phyloP scores from a whole-genome alignment of 2,329 filamentous ascomycete species.

The Calonectria pteridis region DNA sequence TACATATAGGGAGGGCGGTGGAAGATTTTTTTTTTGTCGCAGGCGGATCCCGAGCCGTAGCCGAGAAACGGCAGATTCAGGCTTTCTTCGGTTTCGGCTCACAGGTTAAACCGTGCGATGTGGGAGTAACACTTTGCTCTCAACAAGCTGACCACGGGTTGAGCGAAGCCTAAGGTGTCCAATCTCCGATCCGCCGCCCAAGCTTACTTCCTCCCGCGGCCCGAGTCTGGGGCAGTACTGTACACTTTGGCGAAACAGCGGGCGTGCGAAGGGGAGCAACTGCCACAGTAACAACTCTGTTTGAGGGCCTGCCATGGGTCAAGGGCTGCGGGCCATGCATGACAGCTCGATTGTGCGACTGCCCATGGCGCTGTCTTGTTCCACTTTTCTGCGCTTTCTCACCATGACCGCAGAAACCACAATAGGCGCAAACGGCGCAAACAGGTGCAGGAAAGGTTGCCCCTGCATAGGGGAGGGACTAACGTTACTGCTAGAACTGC shows the following conservation, averaged over 20 bases:
- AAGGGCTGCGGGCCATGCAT: slow-evolving; percentile 35
- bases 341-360: slow-evolving; percentile 45
- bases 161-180: slow-evolving; percentile 16
- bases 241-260: slow-evolving; percentile 13
- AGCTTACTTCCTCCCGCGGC: slow-evolving; percentile 14
- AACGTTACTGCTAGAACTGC: neutral
- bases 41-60: slow-evolving; percentile 17
- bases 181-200: slow-evolving; percentile 19
- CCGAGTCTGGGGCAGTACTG: slow-evolving; percentile 22
- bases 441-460: slow-evolving; percentile 18
- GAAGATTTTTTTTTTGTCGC: neutral
- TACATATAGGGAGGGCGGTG: slow-evolving; percentile 13
- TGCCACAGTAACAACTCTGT: slow-evolving; percentile 9
- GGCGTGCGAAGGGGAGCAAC: slow-evolving; percentile 16
- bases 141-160: neutral
- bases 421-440: slow-evolving; percentile 20
- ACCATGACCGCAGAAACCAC: slow-evolving; percentile 11
- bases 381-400: slow-evolving; percentile 20
- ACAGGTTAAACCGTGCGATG: neutral
- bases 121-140: neutral
- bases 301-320: slow-evolving; percentile 18
- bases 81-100: neutral
- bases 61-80: slow-evolving; percentile 37
- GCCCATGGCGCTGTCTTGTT: slow-evolving; percentile 19
- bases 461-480: slow-evolving; percentile 21